These are phyloP conservation scores for Backusella morwellensis DNA, from an alignment of 192 early-diverging fungal species.

Conservation along the genomic window DNA sequence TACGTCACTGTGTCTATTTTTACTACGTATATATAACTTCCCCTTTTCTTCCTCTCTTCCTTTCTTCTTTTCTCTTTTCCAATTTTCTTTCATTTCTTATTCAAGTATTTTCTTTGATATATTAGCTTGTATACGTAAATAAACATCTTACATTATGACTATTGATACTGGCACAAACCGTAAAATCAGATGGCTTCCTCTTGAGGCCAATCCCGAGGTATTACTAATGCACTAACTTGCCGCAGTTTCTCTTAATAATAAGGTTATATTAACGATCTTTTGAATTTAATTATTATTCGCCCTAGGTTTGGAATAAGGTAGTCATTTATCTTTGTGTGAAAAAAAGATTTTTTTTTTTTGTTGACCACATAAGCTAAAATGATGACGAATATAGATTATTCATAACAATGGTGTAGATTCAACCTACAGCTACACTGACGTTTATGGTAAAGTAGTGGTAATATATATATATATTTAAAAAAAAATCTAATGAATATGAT, in stretches of 20 bases:
- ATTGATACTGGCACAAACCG: conserved; percentile 11
- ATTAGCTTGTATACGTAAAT: background rate
- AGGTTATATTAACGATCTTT: background rate
- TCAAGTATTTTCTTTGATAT: background rate
- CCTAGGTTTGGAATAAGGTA: conserved; percentile 66
- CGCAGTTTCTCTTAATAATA: background rate
- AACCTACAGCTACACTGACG: conserved; percentile 70
- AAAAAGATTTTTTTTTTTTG: background rate
- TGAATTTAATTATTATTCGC: background rate
- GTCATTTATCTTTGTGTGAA: background rate
- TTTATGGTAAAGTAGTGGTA: conserved; percentile 56
- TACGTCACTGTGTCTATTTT: background rate
- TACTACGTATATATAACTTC: background rate
- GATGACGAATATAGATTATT: conserved; percentile 47
- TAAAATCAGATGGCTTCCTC: conserved; percentile 71
- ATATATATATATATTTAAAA: too few relatives aligned
- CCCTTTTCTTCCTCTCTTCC: background rate
- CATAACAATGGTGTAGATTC: conserved; percentile 64
- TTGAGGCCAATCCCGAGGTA: conserved; percentile 88
- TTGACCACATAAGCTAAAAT: background rate
- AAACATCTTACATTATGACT: background rate
- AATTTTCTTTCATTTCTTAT: background rate
- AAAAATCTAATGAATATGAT: background rate
- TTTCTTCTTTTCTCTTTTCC: background rate
- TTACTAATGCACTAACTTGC: conserved; percentile 3